Evolutionary conservation across 805 yeast genomes (phyloP), one percentile per base, ranked within the genome.

Genomic region (Hanseniaspora clermontiae): DNA sequence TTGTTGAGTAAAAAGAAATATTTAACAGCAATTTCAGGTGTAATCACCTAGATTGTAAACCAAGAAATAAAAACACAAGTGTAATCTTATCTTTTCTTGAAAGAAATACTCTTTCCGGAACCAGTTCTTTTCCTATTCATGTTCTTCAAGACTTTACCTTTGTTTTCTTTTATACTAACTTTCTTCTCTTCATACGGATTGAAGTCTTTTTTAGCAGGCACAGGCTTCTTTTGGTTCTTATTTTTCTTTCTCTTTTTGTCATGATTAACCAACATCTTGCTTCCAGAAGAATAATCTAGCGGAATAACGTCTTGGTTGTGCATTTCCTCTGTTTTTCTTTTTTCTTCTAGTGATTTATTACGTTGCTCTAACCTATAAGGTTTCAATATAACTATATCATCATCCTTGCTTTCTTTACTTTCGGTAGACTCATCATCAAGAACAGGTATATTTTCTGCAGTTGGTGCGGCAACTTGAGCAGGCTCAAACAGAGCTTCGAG

Each of bases 161-260:
- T 70, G 64, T 11, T 20, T 1, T 62, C 62, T 46, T 65, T 68
- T 40, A 62, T 65, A 39, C 66, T 67, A 47, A 59, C 62, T 4
- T 64, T 61, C 47, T 65, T 63, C 60, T 72, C 77, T 68, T 78
- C 81, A 8, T 77, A 76, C n/a, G 77, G 74, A 60, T 69, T 69
- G 9, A 84, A 84, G 1, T 81, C 84, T 17, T 73, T 74, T 31
- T 73, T 68, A 6, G 68, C 71, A 47, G 71, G 75, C 49, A 66
- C 68, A 43, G 60, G 66, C 51, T 60, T 61, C 32, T 43, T 61
- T 59, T 45, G 61, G 60, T 14, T 57, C 47, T 49, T 53, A 43
- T 15, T 58, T 54, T 49, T 49, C 55, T 27, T 53, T 51, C 39
- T 49, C 43, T 19, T 61, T 46, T 46, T 60, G 37, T 37, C 48